phyloP scores from a whole-genome alignment of 2,329 filamentous ascomycete species.

The Aspergillus brunneoviolaceus region DNA sequence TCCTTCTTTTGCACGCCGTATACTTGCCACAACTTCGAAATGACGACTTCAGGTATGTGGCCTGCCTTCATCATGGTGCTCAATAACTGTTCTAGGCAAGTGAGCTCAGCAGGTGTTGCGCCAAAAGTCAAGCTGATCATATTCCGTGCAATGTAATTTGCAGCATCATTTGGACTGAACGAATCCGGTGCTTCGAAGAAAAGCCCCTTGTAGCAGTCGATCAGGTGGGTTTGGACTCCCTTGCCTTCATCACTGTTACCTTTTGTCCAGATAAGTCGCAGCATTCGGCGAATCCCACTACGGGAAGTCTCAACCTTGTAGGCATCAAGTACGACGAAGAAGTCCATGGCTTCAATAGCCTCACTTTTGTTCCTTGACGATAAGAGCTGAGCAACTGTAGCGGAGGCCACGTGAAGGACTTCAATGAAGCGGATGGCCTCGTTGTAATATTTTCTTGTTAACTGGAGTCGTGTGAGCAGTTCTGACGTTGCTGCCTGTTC shows the following conservation, averaged over 20 bases:
- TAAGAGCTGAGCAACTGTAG: constrained; percentile 79
- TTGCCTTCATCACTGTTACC: constrained; percentile 99
- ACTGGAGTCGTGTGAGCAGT: constrained; percentile 79
- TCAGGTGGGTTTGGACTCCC: constrained; percentile 92
- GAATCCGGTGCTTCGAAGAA: constrained; percentile 94
- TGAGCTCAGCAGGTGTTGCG: constrained; percentile 89
- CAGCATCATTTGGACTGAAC: constrained; percentile 83
- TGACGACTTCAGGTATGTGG: constrained; percentile 78
- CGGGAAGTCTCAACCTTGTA: constrained; percentile 96
- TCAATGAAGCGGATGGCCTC: constrained; percentile 94
- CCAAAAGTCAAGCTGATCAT: constrained; percentile 99
- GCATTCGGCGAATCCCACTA: constrained; percentile 88
- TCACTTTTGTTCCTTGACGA: constrained; percentile 97
- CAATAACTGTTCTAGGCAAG: constrained; percentile 89
- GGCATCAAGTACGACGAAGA: constrained; percentile 90
- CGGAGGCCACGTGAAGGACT: constrained; percentile 78
- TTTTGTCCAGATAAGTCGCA: constrained; percentile 98
- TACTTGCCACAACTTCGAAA: constrained; percentile 94
- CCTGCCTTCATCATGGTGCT: constrained; percentile 97
- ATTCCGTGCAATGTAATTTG: constrained; percentile 93
- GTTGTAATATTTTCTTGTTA: constrained; percentile 87
- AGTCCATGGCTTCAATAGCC: constrained; percentile 98
- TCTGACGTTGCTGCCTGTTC: constrained; percentile 88
- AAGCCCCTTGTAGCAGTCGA: constrained; percentile 92
- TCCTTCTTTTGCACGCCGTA: constrained; percentile 93